A percentile compares a stretch with the other conserved stretches of the same genome.
Conservation (phyloP, 805 yeast species). For the Kodamaea laetipori region DNA sequence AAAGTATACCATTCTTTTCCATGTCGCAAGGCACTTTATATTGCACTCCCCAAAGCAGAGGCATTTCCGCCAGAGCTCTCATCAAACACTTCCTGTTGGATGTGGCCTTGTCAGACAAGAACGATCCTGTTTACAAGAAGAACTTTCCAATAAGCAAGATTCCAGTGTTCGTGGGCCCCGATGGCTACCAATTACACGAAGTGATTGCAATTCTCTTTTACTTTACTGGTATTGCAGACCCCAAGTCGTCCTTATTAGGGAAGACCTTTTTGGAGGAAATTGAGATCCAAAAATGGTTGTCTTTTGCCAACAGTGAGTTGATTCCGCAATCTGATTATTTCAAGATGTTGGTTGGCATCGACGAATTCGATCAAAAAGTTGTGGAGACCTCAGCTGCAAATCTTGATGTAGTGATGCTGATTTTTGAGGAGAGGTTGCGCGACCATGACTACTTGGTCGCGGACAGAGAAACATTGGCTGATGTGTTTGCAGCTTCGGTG, state of each 20-base stretch:
- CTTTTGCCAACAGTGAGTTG: slow-evolving; percentile 72
- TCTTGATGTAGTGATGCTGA: slow-evolving; percentile 22
- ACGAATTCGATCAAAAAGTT: slow-evolving; percentile 75
- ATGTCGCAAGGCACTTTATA: slow-evolving; percentile 75
- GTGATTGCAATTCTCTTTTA: slow-evolving; percentile 63
- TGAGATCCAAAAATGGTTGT: slow-evolving; percentile 71
- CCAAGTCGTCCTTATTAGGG: slow-evolving; percentile 59
- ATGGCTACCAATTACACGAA: slow-evolving; percentile 74
- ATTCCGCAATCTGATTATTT: slow-evolving; percentile 51
- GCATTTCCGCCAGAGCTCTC: slow-evolving; percentile 45
- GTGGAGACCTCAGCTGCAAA: slow-evolving; percentile 49
- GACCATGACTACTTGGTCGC: slow-evolving; percentile 49
- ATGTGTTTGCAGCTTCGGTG: slow-evolving; percentile 40
- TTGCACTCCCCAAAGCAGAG: slow-evolving; percentile 39
- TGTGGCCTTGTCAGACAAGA: slow-evolving; percentile 49
- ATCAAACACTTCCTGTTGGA: slow-evolving; percentile 63
- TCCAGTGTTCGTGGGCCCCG: slow-evolving; percentile 70
- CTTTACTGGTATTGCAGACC: slow-evolving; percentile 49
- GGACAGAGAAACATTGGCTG: slow-evolving; percentile 49
- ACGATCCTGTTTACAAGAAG: slow-evolving; percentile 42
- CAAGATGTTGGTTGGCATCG: slow-evolving; percentile 60
- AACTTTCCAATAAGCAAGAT: slow-evolving; percentile 64
- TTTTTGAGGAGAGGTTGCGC: slow-evolving; percentile 37
- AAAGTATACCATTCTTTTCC: not conserved
- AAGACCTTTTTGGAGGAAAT: slow-evolving; percentile 63